Conservation (phyloP, 2,329 filamentous ascomycete genomes). For the Dothistroma septosporum region DNA sequence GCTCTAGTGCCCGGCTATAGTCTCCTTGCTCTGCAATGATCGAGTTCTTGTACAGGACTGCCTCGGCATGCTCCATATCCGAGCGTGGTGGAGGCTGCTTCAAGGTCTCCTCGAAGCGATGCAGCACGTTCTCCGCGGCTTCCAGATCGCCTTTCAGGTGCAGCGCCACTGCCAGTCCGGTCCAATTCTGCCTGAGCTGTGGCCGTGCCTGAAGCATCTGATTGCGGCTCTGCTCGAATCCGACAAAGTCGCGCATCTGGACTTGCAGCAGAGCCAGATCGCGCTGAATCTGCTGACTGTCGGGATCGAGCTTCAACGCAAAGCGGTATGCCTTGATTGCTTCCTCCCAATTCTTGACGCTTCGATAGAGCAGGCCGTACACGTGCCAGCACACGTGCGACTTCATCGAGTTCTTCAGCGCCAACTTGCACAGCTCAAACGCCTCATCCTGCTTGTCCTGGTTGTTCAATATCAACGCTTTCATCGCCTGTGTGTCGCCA, state of each 20-base stretch:
- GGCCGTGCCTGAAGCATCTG: constrained; percentile 84
- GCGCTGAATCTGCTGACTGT: constrained; percentile 86
- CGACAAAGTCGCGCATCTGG: constrained; percentile 92
- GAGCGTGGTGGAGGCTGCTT: constrained; percentile 71
- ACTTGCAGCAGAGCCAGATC: constrained; percentile 90
- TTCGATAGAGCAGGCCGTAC: constrained; percentile 88
- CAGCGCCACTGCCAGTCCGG: constrained; percentile 88
- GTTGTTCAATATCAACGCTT: constrained; percentile 91
- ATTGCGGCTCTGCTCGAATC: constrained; percentile 84
- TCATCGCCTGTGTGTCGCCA: constrained; percentile 98
- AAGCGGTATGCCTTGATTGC: constrained; percentile 99
- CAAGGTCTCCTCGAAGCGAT: constrained; percentile 87
- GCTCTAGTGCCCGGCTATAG: constrained; percentile 74
- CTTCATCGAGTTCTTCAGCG: constrained; percentile 94
- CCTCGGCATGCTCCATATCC: constrained; percentile 91
- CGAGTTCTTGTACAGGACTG: constrained; percentile 88
- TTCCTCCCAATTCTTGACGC: constrained; percentile 96
- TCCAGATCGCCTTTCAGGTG: constrained; percentile 81
- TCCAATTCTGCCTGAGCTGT: constrained; percentile 88
- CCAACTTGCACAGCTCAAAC: constrained; percentile 86
- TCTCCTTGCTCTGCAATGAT: constrained; percentile 90
- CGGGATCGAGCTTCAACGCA: constrained; percentile 87
- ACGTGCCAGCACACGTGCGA: constrained; percentile 99
- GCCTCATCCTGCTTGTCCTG: constrained; percentile 91
- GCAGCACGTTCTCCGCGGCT: constrained; percentile 86